phyloP scores from a whole-genome alignment of 208 protist genomes.

The Trichomonas vaginalis region DNA sequence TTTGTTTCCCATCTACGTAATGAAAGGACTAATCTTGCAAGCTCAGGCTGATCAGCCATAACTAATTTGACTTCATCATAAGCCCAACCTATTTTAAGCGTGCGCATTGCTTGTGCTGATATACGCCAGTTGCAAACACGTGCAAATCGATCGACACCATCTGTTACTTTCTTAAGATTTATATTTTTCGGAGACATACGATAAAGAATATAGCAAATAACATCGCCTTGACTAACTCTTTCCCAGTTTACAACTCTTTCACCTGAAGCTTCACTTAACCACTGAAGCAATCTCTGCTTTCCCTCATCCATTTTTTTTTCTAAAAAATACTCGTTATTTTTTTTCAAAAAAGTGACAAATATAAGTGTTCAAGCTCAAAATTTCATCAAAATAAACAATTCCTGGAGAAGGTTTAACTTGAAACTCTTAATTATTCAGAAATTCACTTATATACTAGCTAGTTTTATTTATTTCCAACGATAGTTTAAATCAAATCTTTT shows the following conservation, averaged over 20 bases:
- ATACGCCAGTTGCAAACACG: background rate
- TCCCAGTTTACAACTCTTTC: background rate
- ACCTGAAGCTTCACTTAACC: background rate
- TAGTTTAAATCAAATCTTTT: too few relatives aligned
- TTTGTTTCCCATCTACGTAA: background rate
- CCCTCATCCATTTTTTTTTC: background rate
- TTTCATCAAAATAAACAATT: too few relatives aligned
- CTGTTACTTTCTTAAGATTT: background rate
- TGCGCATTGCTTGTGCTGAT: background rate
- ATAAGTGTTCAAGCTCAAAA: too few relatives aligned
- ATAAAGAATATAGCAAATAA: background rate
- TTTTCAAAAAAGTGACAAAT: too few relatives aligned
- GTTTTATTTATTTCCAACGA: too few relatives aligned
- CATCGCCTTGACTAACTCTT: background rate
- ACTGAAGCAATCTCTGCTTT: background rate
- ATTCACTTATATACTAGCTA: too few relatives aligned
- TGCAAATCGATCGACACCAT: background rate
- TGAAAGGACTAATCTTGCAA: background rate
- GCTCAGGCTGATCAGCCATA: background rate
- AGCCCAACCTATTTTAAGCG: background rate
- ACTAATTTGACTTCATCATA: background rate
- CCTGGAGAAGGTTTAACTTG: too few relatives aligned
- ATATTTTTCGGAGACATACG: background rate
- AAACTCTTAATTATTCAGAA: too few relatives aligned
- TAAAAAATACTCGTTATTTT: background rate